These are phyloP conservation scores for Botrytis deweyae DNA, from an alignment of 2,329 filamentous ascomycete species.

Conservation along the genomic window DNA sequence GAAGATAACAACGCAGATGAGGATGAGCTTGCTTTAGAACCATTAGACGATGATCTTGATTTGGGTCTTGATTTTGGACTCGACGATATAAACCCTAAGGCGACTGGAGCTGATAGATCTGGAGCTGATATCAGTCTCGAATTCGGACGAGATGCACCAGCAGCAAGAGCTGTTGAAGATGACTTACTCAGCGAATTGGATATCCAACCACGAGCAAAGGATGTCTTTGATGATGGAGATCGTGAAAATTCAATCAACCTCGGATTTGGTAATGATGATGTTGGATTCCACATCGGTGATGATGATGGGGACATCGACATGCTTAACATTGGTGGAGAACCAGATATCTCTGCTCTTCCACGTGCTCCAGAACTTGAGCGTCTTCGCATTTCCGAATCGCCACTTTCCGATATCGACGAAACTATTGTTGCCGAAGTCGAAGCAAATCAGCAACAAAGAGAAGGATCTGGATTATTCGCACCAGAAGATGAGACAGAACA, in stretches of 20 bases:
- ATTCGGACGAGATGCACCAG: slow-evolving; percentile 82
- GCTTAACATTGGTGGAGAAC: slow-evolving; percentile 62
- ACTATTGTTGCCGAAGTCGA: slow-evolving; percentile 60
- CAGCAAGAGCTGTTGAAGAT: slow-evolving; percentile 64
- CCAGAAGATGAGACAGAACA: slow-evolving; percentile 54
- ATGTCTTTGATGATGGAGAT: slow-evolving; percentile 51
- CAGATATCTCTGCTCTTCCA: slow-evolving; percentile 50
- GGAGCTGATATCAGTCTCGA: slow-evolving; percentile 68
- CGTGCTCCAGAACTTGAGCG: slow-evolving; percentile 52
- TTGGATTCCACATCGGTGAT: slow-evolving; percentile 57
- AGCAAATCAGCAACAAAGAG: slow-evolving; percentile 48
- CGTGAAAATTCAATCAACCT: slow-evolving; percentile 56
- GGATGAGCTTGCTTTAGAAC: slow-evolving; percentile 54
- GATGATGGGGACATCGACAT: slow-evolving; percentile 64
- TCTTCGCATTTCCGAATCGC: slow-evolving; percentile 66
- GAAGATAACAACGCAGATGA: slow-evolving; percentile 46
- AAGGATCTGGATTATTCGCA: slow-evolving; percentile 57
- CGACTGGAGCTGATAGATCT: slow-evolving; percentile 23
- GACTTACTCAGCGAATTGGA: slow-evolving; percentile 65
- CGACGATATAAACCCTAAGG: slow-evolving; percentile 34
- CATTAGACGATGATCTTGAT: slow-evolving; percentile 65
- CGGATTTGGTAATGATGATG: slow-evolving; percentile 49
- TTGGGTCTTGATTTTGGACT: slow-evolving; percentile 70
- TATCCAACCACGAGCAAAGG: slow-evolving; percentile 53
- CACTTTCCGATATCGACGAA: slow-evolving; percentile 68